Percentiles rank a stretch among this genome's conserved stretches.
phyloP scores from a whole-genome alignment of 164 flowering plant species.

The Akebia trifoliata region DNA sequence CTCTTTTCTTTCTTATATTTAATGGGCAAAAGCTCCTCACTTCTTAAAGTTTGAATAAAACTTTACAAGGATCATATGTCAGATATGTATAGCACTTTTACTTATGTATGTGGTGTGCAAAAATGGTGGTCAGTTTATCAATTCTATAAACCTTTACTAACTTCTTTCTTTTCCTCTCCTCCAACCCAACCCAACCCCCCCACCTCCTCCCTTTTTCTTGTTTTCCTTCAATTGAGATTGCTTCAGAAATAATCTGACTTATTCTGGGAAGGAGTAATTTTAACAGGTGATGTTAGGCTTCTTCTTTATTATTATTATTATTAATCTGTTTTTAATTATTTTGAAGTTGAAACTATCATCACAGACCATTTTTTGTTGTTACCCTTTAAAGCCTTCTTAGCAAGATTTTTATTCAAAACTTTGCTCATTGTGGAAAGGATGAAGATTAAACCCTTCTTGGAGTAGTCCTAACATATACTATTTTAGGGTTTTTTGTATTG shows the following conservation, averaged over 20 bases:
- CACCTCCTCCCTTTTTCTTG: not conserved
- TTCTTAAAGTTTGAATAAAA: slow-evolving; percentile 12
- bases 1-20: slow-evolving; percentile 11
- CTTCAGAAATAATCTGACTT: no score
- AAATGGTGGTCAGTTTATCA: slow-evolving; percentile 6
- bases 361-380: no score
- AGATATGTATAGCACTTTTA: slow-evolving; percentile 16
- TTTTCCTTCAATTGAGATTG: no score
- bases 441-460: not conserved
- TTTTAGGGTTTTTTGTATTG: slow-evolving; percentile 6
- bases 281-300: no score
- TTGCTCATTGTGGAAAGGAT: not conserved
- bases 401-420: no score
- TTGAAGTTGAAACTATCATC: no score
- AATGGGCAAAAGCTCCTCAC: slow-evolving; percentile 3
- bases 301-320: no score
- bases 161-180: slow-evolving; percentile 9
- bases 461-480: not conserved
- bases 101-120: slow-evolving; percentile 10
- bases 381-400: no score
- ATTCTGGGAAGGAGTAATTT: no score
- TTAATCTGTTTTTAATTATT: no score
- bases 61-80: slow-evolving; percentile 25
- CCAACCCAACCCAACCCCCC: no score
- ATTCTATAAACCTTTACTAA: not conserved